Evolutionary conservation across 192 early-diverging fungal species (phyloP), one percentile per base, ranked within the genome.

Genomic region (Rhizophagus sp.): DNA sequence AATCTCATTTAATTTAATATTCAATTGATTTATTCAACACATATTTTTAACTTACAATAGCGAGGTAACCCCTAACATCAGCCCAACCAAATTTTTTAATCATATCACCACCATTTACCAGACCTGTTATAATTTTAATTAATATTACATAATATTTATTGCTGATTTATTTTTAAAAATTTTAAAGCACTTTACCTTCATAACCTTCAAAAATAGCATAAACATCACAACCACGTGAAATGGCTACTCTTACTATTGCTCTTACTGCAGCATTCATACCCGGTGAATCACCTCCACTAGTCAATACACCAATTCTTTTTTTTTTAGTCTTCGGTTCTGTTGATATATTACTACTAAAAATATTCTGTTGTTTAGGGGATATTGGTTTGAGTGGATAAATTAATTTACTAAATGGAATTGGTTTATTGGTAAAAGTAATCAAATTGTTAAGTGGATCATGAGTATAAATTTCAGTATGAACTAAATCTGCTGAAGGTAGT

Each of bases 221-320:
- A 3, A 96, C 93, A 34, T 93, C 87, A 84, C 95, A 97, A 10
- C 90, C 93, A 25, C 91, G 88, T 24, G 93, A 88, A 79, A 97
- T 92, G 1, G 95, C 92, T 80, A 95, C 92, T 34, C 97, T 91
- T 17, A 97, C 96, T 33, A 97, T 94, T 10, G 94, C 91, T 33
- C 97, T 88, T 36, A 99, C 97, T 33, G 92, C 94, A 30, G 97
- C 94, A 81, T 99, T 99, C 97, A 99, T 99, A 34, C 97, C 97
- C n/a, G 93, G 94, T 13, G 94, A 93, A 83, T 99, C 97, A 44
- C 97, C 97, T 41, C 97, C 97, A 50, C 93, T 94, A 13, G 97
- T 99, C 49, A 99, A 83, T 36, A 99, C 90, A 36, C 95, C 97
- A 87, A 99, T 96, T 82, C 91, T 93, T 85, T 96, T 96, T 27